phyloP scores from a whole-genome alignment of 257 asterid genomes.

The Penstemon eatonii region DNA sequence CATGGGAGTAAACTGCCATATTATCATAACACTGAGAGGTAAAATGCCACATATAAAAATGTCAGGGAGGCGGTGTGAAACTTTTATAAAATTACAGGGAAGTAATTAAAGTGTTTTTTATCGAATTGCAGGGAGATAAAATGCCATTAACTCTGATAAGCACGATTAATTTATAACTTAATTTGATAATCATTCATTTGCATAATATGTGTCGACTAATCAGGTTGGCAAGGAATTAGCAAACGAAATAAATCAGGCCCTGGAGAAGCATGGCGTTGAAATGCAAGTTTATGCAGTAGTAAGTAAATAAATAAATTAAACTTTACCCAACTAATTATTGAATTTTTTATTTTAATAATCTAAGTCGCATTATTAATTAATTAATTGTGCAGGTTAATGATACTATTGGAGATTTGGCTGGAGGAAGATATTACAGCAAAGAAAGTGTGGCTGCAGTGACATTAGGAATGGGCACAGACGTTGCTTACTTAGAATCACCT shows the following conservation, averaged over 20 bases:
- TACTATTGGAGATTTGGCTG: conserved; percentile 77
- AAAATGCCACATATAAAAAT: no score
- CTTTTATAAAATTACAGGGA: no score
- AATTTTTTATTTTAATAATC: not conserved
- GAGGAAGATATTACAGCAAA: conserved; percentile 71
- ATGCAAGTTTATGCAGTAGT: conserved; percentile 64
- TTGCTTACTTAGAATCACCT: conserved; percentile 55
- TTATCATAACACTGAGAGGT: no score
- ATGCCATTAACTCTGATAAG: no score
- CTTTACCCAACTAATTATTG: not conserved
- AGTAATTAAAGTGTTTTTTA: no score
- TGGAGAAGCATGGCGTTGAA: conserved; percentile 55
- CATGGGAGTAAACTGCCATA: no score
- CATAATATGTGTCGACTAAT: not conserved
- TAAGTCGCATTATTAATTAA: not conserved
- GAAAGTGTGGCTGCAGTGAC: conserved; percentile 72
- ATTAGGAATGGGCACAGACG: conserved; percentile 69
- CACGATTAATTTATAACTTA: not conserved
- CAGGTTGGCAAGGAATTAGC: conserved; percentile 57
- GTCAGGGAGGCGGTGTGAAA: no score
- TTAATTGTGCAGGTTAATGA: conserved; percentile 51
- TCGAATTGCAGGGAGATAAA: no score
- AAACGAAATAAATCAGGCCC: conserved; percentile 51
- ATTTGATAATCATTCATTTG: not conserved
- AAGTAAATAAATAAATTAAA: conserved; percentile 20